Conservation (phyloP, 495 filamentous ascomycete species). For the Xylaria scruposa region DNA sequence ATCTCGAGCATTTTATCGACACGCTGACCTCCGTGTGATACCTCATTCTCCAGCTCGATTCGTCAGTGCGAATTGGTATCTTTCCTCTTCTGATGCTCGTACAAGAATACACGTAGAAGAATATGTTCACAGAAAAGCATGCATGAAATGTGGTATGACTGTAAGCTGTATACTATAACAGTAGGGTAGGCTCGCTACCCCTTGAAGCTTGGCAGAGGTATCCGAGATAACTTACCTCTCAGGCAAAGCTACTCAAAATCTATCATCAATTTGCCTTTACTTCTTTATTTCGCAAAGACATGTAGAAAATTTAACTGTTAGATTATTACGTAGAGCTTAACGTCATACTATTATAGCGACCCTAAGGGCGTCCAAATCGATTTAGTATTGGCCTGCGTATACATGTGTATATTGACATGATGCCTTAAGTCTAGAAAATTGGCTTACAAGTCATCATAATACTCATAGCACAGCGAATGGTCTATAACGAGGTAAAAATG, state of each 20-base stretch:
- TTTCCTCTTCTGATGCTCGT: neutral
- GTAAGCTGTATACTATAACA: neutral
- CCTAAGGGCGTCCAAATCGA: neutral
- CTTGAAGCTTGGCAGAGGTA: neutral
- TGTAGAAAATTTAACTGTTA: neutral
- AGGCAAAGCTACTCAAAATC: neutral
- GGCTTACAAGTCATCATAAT: neutral
- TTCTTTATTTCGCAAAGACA: neutral
- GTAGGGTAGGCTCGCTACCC: slow-evolving; percentile 1
- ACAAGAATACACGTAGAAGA: neutral
- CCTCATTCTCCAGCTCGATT: neutral
- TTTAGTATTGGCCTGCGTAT: neutral
- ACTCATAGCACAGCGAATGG: neutral
- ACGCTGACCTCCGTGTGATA: neutral
- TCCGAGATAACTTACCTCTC: neutral
- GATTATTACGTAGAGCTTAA: neutral
- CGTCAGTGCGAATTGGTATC: neutral
- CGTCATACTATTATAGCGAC: neutral
- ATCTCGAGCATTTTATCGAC: too few species aligned
- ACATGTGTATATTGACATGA: neutral
- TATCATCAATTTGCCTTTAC: neutral
- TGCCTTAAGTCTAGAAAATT: too few species aligned
- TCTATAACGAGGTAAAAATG: neutral
- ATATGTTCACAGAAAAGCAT: neutral
- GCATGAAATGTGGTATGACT: neutral